A percentile compares a stretch with the other conserved stretches of the same genome.
phyloP scores from a whole-genome alignment of 352 stramenopile genomes.

The Pythium guiyangense region DNA sequence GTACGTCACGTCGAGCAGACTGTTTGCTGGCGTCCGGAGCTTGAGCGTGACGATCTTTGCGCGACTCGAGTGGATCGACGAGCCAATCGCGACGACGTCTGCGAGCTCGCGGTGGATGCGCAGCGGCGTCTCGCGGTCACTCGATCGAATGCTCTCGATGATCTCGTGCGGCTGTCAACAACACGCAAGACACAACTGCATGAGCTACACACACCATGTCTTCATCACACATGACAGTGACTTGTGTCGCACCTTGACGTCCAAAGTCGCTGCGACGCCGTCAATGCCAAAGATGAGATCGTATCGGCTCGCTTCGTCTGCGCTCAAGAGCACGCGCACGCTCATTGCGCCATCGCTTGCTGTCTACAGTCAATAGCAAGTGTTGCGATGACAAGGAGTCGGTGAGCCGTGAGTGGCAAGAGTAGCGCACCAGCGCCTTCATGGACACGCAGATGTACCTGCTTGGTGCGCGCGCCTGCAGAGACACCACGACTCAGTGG shows the following conservation, averaged over 20 bases:
- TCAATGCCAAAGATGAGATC: conserved; percentile 65
- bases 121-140: conserved; percentile 20
- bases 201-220: neutral
- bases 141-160: conserved; percentile 16
- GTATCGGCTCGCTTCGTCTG: conserved; percentile 52
- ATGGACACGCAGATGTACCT: conserved; percentile 5
- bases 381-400: too few relatives aligned
- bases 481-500: conserved; percentile 1
- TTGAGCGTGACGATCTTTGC: conserved; percentile 57
- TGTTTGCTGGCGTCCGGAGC: conserved; percentile 18
- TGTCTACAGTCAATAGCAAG: conserved; percentile 1
- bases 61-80: conserved; percentile 42
- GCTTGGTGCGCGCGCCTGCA: conserved; percentile 1
- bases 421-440: too few relatives aligned
- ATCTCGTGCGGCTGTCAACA: conserved; percentile 39
- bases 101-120: conserved; percentile 39
- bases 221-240: too few relatives aligned
- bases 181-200: neutral
- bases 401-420: neutral
- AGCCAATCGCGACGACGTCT: conserved; percentile 50
- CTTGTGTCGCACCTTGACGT: conserved; percentile 38
- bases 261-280: conserved; percentile 46
- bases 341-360: conserved; percentile 15
- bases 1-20: conserved; percentile 41
- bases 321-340: conserved; percentile 52